Percentiles rank a stretch among this genome's conserved stretches.
These are phyloP conservation scores for Podaxis sp. DNA, from an alignment of 768 basidiomycete species.

Conservation along the genomic window DNA sequence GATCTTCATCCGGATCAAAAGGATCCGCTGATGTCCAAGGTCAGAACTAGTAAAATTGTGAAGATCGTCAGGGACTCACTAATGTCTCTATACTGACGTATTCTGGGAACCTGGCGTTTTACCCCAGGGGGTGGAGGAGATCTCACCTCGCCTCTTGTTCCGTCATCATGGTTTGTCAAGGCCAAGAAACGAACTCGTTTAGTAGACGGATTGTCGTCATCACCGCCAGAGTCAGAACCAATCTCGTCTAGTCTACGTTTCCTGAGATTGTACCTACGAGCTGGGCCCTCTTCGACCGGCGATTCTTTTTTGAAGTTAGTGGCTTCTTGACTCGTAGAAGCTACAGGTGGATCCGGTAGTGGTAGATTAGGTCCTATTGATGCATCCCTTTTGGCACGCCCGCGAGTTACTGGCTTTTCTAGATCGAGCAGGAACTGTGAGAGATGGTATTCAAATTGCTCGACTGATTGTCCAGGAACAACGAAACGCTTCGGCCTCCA, in stretches of 20 bases:
- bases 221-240: neutral
- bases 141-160: neutral
- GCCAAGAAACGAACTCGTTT: slow-evolving; percentile 7
- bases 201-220: neutral
- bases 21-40: neutral
- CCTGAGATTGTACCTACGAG: neutral
- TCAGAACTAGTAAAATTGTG: neutral
- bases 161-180: slow-evolving; percentile 3
- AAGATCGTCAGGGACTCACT: neutral
- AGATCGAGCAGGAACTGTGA: neutral
- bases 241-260: neutral
- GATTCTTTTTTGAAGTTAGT: neutral
- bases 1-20: neutral
- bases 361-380: neutral
- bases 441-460: slow-evolving; percentile 6
- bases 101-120: slow-evolving; percentile 8
- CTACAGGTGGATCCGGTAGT: neutral
- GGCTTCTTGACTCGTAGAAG: neutral
- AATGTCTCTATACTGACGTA: neutral
- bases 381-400: neutral
- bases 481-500: slow-evolving; percentile 10
- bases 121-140: slow-evolving; percentile 3
- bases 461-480: slow-evolving; percentile 7
- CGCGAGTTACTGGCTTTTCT: neutral
- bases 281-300: neutral